These are phyloP conservation scores for Coemansia nantahalensis DNA, from an alignment of 192 early-diverging fungal genomes.

Conservation along the genomic window DNA sequence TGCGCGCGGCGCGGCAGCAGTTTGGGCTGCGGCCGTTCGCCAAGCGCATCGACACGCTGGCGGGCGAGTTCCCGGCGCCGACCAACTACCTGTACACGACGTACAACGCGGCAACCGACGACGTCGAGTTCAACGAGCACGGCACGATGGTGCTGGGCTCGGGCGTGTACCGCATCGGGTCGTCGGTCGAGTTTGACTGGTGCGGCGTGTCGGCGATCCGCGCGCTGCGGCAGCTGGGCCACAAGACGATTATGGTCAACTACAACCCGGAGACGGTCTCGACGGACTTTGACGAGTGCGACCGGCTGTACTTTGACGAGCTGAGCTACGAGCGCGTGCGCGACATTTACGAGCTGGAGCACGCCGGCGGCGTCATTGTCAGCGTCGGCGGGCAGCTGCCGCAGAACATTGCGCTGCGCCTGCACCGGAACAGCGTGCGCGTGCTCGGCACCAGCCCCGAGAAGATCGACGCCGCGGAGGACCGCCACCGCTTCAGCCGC, in stretches of 20 bases:
- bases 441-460: constrained; percentile 88
- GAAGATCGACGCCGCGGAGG: constrained; percentile 91
- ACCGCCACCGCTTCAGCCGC: constrained; percentile 93
- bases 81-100: constrained; percentile 99
- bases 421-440: constrained; percentile 73
- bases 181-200: constrained; percentile 98
- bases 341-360: constrained; percentile 92
- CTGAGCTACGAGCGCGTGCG: constrained; percentile 90
- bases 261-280: constrained; percentile 99
- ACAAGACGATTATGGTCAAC: constrained; percentile 94
- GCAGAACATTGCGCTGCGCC: constrained; percentile 91
- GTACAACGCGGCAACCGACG: constrained; percentile 87
- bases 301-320: constrained; percentile 98
- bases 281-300: constrained; percentile 97
- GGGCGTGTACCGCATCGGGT: constrained; percentile 96
- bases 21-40: constrained; percentile 83
- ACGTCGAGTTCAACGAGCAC: constrained; percentile 82
- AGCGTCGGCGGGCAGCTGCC: constrained; percentile 94
- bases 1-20: constrained; percentile 68
- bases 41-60: constrained; percentile 95
- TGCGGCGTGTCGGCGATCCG: constrained; percentile 80
- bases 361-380: constrained; percentile 80
- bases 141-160: constrained; percentile 96
- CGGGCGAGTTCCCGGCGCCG: constrained; percentile 93
- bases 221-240: constrained; percentile 73